Percentiles rank a stretch among this genome's conserved stretches.
Evolutionary conservation across 2,329 filamentous ascomycete species (phyloP).

Genomic region (Curvularia sp.): DNA sequence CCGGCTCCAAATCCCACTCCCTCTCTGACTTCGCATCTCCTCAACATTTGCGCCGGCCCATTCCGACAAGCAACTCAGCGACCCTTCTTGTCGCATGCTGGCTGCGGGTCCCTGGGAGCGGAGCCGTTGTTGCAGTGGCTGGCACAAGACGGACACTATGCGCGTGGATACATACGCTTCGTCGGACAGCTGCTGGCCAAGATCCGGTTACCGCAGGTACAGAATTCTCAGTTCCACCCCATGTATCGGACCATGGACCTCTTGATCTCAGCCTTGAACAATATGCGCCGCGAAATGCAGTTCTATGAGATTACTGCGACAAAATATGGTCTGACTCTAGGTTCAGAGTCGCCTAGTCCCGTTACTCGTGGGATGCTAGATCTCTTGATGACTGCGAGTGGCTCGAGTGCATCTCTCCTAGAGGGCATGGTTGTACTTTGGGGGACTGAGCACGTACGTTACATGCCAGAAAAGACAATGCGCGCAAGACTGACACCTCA

Average conservation of each 20-base stretch:
- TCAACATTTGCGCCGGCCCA: slow-evolving; percentile 56
- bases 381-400: slow-evolving; percentile 65
- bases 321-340: slow-evolving; percentile 65
- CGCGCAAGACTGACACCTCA: slow-evolving; percentile 15
- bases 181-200: slow-evolving; percentile 70
- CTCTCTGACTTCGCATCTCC: slow-evolving; percentile 66
- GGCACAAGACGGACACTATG: slow-evolving; percentile 74
- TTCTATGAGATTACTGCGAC: slow-evolving; percentile 72
- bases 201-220: slow-evolving; percentile 62
- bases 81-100: slow-evolving; percentile 70
- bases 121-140: slow-evolving; percentile 70
- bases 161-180: slow-evolving; percentile 73
- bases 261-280: slow-evolving; percentile 69
- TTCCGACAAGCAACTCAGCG: slow-evolving; percentile 68
- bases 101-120: slow-evolving; percentile 66
- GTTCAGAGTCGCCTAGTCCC: slow-evolving; percentile 53
- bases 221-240: slow-evolving; percentile 54
- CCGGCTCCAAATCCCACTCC: slow-evolving; percentile 43
- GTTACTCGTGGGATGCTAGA: slow-evolving; percentile 65
- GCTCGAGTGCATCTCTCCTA: slow-evolving; percentile 61
- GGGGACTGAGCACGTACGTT: slow-evolving; percentile 70
- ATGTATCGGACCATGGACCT: slow-evolving; percentile 67
- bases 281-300: slow-evolving; percentile 70
- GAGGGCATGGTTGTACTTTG: slow-evolving; percentile 77
- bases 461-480: not conserved